Evolutionary conservation across 768 basidiomycete genomes (phyloP).

Genomic region (Tylopilus subfusipes): DNA sequence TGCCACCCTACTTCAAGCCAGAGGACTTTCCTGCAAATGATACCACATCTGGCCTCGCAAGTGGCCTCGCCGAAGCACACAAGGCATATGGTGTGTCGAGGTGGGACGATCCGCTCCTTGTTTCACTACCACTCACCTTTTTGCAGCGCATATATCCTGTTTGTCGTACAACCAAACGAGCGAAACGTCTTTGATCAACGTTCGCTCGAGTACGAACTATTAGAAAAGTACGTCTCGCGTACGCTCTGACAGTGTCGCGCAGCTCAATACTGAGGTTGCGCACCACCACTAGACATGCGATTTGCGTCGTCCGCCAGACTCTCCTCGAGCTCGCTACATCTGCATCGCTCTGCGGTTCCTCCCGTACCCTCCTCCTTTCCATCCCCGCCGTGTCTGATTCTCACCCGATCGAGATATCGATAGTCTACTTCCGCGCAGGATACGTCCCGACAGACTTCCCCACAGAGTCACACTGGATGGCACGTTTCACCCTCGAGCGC

Average conservation of each 20-base stretch:
- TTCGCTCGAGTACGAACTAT: slow-evolving; percentile 80
- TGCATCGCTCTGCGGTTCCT: slow-evolving; percentile 49
- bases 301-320: slow-evolving; percentile 72
- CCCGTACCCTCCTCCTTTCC: slow-evolving; percentile 41
- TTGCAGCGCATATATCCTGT: slow-evolving; percentile 58
- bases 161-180: slow-evolving; percentile 87
- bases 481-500: slow-evolving; percentile 75
- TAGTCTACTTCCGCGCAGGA: slow-evolving; percentile 87
- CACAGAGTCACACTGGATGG: slow-evolving; percentile 58
- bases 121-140: background rate
- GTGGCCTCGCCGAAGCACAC: slow-evolving; percentile 80
- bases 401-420: slow-evolving; percentile 63
- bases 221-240: slow-evolving; percentile 67
- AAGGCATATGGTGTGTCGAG: slow-evolving; percentile 57
- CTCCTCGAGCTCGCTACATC: slow-evolving; percentile 61
- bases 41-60: slow-evolving; percentile 63
- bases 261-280: background rate
- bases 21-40: slow-evolving; percentile 72
- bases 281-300: slow-evolving; percentile 52
- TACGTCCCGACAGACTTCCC: slow-evolving; percentile 85
- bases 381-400: slow-evolving; percentile 5
- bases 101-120: slow-evolving; percentile 34
- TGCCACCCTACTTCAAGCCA: slow-evolving; percentile 48
- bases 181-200: slow-evolving; percentile 95
- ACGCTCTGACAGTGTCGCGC: background rate